Conservation (phyloP, 768 basidiomycete species). For the Boletales sp. region DNA sequence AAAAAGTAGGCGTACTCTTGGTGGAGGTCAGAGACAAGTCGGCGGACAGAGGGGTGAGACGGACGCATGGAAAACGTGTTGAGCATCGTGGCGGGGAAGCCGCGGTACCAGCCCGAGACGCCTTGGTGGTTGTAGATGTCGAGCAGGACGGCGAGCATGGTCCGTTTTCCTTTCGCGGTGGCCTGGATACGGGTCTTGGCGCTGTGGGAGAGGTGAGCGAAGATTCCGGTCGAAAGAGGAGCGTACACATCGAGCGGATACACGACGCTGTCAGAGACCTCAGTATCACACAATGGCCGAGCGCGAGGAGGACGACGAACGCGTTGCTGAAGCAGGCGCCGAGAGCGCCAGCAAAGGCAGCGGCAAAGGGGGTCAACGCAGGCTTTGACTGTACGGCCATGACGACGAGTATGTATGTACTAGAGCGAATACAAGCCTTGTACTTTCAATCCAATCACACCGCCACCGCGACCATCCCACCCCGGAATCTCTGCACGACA, state of each 20-base stretch:
- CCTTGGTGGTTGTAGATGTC: constrained; percentile 81
- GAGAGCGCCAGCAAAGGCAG: constrained; percentile 88
- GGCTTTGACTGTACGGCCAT: constrained; percentile 44
- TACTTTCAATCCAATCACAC: constrained; percentile 59
- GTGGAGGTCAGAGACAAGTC: not conserved
- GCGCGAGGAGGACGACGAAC: constrained; percentile 45
- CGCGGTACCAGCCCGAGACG: constrained; percentile 77
- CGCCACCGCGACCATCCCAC: constrained; percentile 70
- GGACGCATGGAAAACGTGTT: constrained; percentile 97
- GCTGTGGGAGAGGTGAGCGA: constrained; percentile 45
- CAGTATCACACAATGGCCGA: no score
- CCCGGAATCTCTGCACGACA: constrained; percentile 63
- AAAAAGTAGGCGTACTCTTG: constrained; percentile 99
- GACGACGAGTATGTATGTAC: not conserved
- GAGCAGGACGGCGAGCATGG: constrained; percentile 62
- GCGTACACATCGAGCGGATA: constrained; percentile 91
- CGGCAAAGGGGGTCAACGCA: constrained; percentile 78
- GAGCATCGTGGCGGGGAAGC: constrained; percentile 95
- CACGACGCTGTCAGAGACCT: constrained; percentile 84
- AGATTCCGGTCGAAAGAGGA: no score
- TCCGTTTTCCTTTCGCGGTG: constrained; percentile 52
- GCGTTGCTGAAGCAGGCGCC: constrained; percentile 93
- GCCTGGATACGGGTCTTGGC: constrained; percentile 96
- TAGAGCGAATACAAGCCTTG: constrained; percentile 29
- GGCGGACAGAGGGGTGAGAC: not conserved